Base-by-base conservation (phyloP, 768 basidiomycete species). In the Lactarius evosmus region DNA sequence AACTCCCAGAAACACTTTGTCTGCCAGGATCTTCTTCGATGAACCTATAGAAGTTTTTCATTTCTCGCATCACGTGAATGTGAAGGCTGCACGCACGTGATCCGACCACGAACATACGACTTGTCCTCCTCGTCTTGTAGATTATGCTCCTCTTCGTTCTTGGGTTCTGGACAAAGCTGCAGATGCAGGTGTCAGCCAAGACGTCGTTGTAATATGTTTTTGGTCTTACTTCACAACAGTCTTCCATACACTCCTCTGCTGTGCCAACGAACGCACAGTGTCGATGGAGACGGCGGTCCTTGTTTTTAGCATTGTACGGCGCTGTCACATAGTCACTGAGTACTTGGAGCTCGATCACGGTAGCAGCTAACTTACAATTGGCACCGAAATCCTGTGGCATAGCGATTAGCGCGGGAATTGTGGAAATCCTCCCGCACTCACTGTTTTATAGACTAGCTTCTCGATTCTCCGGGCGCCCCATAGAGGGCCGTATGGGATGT, bases 181-280 rank as follows among this genome's bases (percentile, higher is more conserved):
- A n/a, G 29, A 4, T 7, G 12, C 25, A 17, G 27, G 2, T 56
- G 27, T 63, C 7, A 63, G 46, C 51, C 7, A 11, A 27, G n/a
- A 54, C 8, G 9, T 16, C 32, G 25, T 32, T 19, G 22, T 2
- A 25, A 41, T 34, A 46, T 40, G 9, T 1, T 8, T 36, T 30
- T 33, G 29, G 19, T 67, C 65, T 8, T 63, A 83, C 84, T 77
- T 83, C 84, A 71, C 85, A 87, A 66, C 84, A 85, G 58, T 86
- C 86, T 63, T 82, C 83, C 22, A 86, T 59, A 53, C 81, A 82
- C 62, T 87, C 84, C 57, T 77, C 69, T 69, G 83, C 78, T 0
- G 78, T 83, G 7, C 85, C 85, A 63, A 86, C 85, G 72, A 84
- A 86, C 1, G 84, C 84, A 8, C 83, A 80, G 66, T 87, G 85